phyloP scores from a whole-genome alignment of 805 yeast species.

The Millerozyma acaciae region DNA sequence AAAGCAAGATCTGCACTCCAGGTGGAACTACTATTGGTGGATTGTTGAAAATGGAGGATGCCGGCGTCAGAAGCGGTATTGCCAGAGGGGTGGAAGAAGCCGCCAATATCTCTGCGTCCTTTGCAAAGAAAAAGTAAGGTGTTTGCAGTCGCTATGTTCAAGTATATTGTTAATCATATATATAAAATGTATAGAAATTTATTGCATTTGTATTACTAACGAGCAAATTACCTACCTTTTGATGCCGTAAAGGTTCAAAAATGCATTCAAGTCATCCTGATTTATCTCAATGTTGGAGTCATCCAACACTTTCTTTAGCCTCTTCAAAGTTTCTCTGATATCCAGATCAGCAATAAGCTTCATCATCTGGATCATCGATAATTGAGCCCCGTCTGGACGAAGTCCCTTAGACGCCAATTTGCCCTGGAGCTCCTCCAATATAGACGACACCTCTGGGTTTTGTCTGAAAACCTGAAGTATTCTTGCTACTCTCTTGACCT shows the following conservation, averaged over 20 bases:
- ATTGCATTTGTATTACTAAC: too few relatives aligned
- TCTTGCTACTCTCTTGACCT: conserved; percentile 13
- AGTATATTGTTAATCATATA: too few relatives aligned
- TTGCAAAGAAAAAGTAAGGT: conserved; percentile 30
- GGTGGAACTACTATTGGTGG: conserved; percentile 99
- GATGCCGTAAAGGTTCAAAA: conserved; percentile 20
- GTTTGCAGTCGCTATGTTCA: too few relatives aligned
- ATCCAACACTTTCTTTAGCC: conserved; percentile 29
- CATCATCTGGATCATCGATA: conserved; percentile 34
- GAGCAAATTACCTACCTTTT: conserved; percentile 3
- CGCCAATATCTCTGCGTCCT: conserved; percentile 67
- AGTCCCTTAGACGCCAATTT: conserved; percentile 31
- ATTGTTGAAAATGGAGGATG: conserved; percentile 84
- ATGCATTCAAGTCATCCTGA: conserved; percentile 29
- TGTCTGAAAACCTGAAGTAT: conserved; percentile 12
- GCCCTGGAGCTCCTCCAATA: conserved; percentile 28
- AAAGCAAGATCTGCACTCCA: conserved; percentile 90
- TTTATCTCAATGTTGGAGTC: conserved; percentile 27
- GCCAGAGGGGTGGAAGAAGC: conserved; percentile 89
- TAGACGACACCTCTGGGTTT: conserved; percentile 28
- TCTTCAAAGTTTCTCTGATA: conserved; percentile 24
- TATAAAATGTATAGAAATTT: too few relatives aligned
- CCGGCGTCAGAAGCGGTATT: conserved; percentile 82
- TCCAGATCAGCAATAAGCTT: conserved; percentile 34
- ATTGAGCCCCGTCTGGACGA: conserved; percentile 26